Percentiles rank a stretch among this genome's conserved stretches.
Evolutionary conservation across 225 moss, liverwort and hornwort genomes (phyloP).

Genomic region (Pseudisothecium myosuroides): DNA sequence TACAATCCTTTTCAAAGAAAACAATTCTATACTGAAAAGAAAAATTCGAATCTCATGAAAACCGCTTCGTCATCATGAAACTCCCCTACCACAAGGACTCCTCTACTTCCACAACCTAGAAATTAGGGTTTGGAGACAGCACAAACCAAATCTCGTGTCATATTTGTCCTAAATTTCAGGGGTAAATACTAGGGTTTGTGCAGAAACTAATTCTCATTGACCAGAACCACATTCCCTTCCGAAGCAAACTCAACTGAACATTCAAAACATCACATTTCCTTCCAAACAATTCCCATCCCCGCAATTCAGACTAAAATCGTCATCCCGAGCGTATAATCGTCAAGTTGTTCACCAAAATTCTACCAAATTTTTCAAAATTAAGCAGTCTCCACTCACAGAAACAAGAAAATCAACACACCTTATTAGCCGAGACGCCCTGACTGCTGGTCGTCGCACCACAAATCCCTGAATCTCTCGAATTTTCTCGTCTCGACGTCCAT

Average conservation of each 20-base stretch:
- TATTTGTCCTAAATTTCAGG: background rate
- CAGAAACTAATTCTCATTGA: background rate
- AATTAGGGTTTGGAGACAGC: background rate
- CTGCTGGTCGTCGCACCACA: conserved; percentile 26
- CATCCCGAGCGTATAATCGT: background rate
- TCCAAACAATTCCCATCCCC: background rate
- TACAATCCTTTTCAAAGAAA: background rate
- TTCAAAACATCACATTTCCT: background rate
- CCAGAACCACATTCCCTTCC: background rate
- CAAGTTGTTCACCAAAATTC: background rate
- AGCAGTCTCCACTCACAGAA: background rate
- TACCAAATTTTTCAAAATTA: background rate
- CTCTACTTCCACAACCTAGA: background rate
- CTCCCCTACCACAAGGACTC: background rate
- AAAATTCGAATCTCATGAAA: background rate
- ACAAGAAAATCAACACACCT: background rate
- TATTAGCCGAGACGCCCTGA: conserved; percentile 3
- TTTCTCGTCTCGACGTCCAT: background rate
- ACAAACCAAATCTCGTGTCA: background rate
- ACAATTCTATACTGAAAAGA: background rate
- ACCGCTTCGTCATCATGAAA: background rate
- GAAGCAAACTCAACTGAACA: background rate
- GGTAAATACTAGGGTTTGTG: background rate
- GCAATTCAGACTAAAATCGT: background rate
- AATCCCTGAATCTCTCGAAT: background rate